A percentile compares a stretch with the other conserved stretches of the same genome.
Evolutionary conservation across 139 green algal species (phyloP).

Genomic region (Astrephomene gubernaculifera): DNA sequence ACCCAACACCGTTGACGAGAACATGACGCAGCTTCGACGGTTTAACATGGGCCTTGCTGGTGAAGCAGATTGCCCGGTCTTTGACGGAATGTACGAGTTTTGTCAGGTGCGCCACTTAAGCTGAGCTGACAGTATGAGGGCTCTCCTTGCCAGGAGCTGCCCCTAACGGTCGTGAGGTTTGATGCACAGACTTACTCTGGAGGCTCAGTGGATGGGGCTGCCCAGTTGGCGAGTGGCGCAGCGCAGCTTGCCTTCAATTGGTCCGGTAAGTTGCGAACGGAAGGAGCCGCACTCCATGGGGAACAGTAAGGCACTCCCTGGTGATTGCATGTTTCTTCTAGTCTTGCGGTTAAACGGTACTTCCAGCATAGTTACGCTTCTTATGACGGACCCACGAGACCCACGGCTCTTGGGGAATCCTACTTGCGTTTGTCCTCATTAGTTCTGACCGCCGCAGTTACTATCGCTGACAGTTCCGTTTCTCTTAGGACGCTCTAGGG

Average conservation of each 20-base stretch:
- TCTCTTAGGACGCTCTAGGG: too few species aligned
- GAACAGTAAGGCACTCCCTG: too few species aligned
- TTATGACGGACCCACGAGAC: constrained; percentile 6
- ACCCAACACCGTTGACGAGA: constrained; percentile 96
- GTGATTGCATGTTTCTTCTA: too few species aligned
- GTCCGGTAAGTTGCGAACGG: constrained; percentile 74
- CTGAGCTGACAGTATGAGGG: too few species aligned
- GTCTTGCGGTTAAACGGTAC: too few species aligned
- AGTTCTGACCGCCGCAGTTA: too few species aligned
- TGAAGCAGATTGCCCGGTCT: constrained; percentile 97
- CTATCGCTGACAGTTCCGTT: too few species aligned
- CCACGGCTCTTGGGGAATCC: background rate
- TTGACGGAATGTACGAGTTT: constrained; percentile 96
- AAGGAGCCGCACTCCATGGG: too few species aligned
- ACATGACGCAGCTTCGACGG: constrained; percentile 90
- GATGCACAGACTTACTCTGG: constrained; percentile 65
- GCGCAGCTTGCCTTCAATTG: constrained; percentile 97
- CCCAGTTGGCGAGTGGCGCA: constrained; percentile 85
- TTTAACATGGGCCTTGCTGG: constrained; percentile 97
- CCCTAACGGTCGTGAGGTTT: too few species aligned
- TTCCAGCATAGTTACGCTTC: background rate
- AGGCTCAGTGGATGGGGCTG: constrained; percentile 90
- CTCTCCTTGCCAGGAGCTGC: too few species aligned
- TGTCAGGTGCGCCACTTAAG: constrained; percentile 76
- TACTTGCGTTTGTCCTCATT: too few species aligned